Evolutionary conservation across 2,329 filamentous ascomycete species (phyloP).

Genomic region (Alternaria conjuncta): DNA sequence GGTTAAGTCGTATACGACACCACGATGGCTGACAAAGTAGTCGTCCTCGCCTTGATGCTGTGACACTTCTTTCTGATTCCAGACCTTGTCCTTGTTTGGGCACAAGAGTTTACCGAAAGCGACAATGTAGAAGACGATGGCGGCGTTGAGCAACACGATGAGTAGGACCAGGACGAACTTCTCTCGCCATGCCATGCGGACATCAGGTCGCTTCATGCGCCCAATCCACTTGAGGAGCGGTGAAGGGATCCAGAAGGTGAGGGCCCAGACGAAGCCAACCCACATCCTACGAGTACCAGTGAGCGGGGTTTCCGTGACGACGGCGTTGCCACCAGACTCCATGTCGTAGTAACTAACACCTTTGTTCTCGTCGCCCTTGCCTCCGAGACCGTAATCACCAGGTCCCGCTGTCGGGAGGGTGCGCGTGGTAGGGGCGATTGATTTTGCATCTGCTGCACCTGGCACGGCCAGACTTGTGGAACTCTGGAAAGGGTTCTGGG

Average conservation of each 20-base stretch:
- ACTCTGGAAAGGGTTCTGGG: slow-evolving; percentile 72
- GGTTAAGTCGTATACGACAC: slow-evolving; percentile 88
- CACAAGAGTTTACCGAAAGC: slow-evolving; percentile 84
- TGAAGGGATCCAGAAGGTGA: slow-evolving; percentile 96
- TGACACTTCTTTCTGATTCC: slow-evolving; percentile 73
- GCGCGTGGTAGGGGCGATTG: slow-evolving; percentile 65
- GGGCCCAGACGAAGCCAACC: slow-evolving; percentile 80
- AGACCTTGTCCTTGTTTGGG: slow-evolving; percentile 90
- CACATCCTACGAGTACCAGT: slow-evolving; percentile 73
- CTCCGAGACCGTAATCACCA: slow-evolving; percentile 89
- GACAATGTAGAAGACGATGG: slow-evolving; percentile 91
- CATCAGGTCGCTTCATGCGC: slow-evolving; percentile 95
- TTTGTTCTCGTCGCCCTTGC: slow-evolving; percentile 75
- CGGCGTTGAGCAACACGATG: slow-evolving; percentile 80
- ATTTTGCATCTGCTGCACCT: slow-evolving; percentile 51
- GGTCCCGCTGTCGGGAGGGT: slow-evolving; percentile 60
- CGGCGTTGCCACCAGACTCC: slow-evolving; percentile 77
- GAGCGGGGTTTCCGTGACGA: slow-evolving; percentile 73
- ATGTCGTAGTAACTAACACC: slow-evolving; percentile 71
- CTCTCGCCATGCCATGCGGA: slow-evolving; percentile 96
- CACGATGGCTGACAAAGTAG: slow-evolving; percentile 86
- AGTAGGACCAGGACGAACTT: slow-evolving; percentile 84
- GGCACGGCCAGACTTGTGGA: slow-evolving; percentile 53
- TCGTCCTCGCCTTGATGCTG: slow-evolving; percentile 75
- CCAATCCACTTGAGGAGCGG: slow-evolving; percentile 79